phyloP scores from a whole-genome alignment of 306 rosid species.

The Malus asiatica region DNA sequence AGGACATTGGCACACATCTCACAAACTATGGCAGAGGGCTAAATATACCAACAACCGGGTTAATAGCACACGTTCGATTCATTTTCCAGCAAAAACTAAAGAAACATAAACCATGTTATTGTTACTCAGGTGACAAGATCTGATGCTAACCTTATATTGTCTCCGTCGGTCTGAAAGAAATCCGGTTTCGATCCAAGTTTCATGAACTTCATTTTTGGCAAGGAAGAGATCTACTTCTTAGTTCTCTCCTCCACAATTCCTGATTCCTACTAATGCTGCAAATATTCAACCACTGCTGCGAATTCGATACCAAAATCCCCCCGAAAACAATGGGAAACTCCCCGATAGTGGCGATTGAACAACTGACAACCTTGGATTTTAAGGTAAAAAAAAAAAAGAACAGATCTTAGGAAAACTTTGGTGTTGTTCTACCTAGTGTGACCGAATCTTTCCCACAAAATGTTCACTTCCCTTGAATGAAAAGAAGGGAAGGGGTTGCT shows the following conservation, averaged over 20 bases:
- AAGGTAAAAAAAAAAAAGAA: background rate
- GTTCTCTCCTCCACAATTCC: background rate
- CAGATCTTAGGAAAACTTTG: slow-evolving; percentile 19
- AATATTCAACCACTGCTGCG: background rate
- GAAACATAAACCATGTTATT: background rate
- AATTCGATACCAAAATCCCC: slow-evolving; percentile 1
- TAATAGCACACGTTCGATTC: background rate
- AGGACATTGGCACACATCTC: background rate
- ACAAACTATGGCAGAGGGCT: background rate
- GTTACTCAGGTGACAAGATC: slow-evolving; percentile 11
- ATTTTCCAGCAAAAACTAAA: background rate
- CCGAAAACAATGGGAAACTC: background rate
- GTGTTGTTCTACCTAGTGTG: slow-evolving; percentile 32
- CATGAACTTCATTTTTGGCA: slow-evolving; percentile 79
- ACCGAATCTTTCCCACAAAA: slow-evolving; percentile 54
- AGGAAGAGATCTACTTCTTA: slow-evolving; percentile 8
- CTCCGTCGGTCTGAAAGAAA: slow-evolving; percentile 73
- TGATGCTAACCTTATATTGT: slow-evolving; percentile 54
- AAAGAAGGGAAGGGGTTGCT: slow-evolving; percentile 54
- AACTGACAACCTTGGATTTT: slow-evolving; percentile 19
- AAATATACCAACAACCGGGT: background rate
- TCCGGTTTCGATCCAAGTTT: slow-evolving; percentile 92
- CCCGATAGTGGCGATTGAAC: slow-evolving; percentile 3
- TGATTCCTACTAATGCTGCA: background rate
- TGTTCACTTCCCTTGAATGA: slow-evolving; percentile 38